phyloP scores from a whole-genome alignment of 2,329 filamentous ascomycete genomes.

The Trichoderma gracile region DNA sequence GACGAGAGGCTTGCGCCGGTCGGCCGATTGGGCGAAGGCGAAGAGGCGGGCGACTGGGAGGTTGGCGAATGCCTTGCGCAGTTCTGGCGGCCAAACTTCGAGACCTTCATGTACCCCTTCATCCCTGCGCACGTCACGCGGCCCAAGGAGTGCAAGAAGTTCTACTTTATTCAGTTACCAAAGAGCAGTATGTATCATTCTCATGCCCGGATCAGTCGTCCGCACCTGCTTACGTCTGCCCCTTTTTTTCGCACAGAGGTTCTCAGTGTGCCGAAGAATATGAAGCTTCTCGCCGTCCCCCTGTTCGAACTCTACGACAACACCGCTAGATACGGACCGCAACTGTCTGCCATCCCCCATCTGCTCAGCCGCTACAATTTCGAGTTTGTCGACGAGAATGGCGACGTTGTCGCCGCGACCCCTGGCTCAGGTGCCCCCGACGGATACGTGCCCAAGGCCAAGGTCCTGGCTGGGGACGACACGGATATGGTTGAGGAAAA shows the following conservation, averaged over 20 bases:
- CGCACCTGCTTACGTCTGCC: conserved; percentile 14
- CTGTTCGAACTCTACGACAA: conserved; percentile 99
- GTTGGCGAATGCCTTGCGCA: conserved; percentile 93
- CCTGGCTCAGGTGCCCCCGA: conserved; percentile 66
- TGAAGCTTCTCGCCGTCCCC: conserved; percentile 96
- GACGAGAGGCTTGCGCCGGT: conserved; percentile 93
- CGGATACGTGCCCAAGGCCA: conserved; percentile 62
- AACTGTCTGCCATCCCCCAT: conserved; percentile 94
- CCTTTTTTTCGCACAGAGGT: conserved; percentile 62
- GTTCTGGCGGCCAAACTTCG: conserved; percentile 99
- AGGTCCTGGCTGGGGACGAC: conserved; percentile 64
- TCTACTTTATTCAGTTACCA: conserved; percentile 94
- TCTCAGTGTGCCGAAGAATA: conserved; percentile 96
- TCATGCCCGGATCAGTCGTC: not conserved
- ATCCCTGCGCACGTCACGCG: conserved; percentile 93
- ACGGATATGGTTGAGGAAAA: conserved; percentile 61
- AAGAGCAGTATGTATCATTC: conserved; percentile 68
- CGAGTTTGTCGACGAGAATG: conserved; percentile 92
- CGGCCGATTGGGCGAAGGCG: conserved; percentile 80
- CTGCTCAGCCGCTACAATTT: conserved; percentile 95
- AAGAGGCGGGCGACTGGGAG: conserved; percentile 85
- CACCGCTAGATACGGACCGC: conserved; percentile 88
- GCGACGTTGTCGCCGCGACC: conserved; percentile 81
- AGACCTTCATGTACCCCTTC: conserved; percentile 99
- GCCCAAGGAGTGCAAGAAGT: conserved; percentile 98